These are phyloP conservation scores for Apiotrichum gamsii DNA, from an alignment of 1,284 basidiomycete species.

Conservation along the genomic window DNA sequence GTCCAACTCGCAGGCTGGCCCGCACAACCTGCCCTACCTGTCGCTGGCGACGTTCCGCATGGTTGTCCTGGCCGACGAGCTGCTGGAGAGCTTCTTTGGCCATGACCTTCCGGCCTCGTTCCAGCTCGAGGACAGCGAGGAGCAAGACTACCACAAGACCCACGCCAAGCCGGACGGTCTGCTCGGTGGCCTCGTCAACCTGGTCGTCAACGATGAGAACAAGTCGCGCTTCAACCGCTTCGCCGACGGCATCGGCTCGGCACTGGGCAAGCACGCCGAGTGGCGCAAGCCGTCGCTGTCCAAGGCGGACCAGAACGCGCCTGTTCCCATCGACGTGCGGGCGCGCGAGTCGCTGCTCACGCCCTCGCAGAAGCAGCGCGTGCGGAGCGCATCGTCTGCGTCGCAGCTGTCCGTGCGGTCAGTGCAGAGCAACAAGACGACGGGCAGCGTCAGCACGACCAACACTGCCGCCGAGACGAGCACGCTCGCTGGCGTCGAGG, in stretches of 20 bases:
- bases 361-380: slow-evolving; percentile 35
- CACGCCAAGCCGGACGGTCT: slow-evolving; percentile 54
- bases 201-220: slow-evolving; percentile 71
- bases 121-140: slow-evolving; percentile 61
- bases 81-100: slow-evolving; percentile 91
- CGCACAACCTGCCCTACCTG: slow-evolving; percentile 72
- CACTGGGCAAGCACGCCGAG: slow-evolving; percentile 72
- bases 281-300: slow-evolving; percentile 68
- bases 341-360: slow-evolving; percentile 76
- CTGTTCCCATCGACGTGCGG: slow-evolving; percentile 61
- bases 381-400: slow-evolving; percentile 27
- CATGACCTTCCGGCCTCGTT: slow-evolving; percentile 81
- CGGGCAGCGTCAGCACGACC: slow-evolving; percentile 55
- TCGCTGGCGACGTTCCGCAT: slow-evolving; percentile 78
- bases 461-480: slow-evolving; percentile 44
- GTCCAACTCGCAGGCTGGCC: slow-evolving; percentile 36
- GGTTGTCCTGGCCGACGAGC: slow-evolving; percentile 91
- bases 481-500: slow-evolving; percentile 46
- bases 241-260: slow-evolving; percentile 87
- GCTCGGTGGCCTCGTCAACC: slow-evolving; percentile 77
- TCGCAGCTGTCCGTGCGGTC: slow-evolving; percentile 32
- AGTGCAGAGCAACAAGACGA: slow-evolving; percentile 20
- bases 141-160: slow-evolving; percentile 54
- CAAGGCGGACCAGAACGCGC: slow-evolving; percentile 60
- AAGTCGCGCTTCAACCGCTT: slow-evolving; percentile 51